phyloP scores from a whole-genome alignment of 495 filamentous ascomycete species.

The Immersiella caudata region DNA sequence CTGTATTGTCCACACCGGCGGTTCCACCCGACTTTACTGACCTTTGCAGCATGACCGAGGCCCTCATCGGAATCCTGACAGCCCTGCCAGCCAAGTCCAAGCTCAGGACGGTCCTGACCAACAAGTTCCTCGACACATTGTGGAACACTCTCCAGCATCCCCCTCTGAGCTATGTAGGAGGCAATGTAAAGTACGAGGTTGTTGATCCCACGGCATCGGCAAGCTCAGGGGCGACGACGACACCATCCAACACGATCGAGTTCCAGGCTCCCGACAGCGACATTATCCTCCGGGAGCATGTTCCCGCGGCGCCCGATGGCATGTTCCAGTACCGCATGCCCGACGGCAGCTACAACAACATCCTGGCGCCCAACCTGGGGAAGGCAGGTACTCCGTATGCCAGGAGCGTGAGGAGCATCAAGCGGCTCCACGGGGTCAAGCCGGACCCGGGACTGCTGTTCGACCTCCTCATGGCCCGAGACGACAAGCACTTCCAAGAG shows the following conservation, averaged over 20 bases:
- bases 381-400: constrained; percentile 63
- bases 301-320: constrained; percentile 38
- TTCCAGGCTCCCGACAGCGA: constrained; percentile 40
- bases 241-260: constrained; percentile 29
- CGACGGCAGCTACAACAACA: constrained; percentile 70
- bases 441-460: constrained; percentile 77
- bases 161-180: constrained; percentile 59
- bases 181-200: constrained; percentile 38
- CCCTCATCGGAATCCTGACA: constrained; percentile 39
- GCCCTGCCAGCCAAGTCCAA: constrained; percentile 59
- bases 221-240: constrained; percentile 1
- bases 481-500: constrained; percentile 57
- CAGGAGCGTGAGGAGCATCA: constrained; percentile 57
- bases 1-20: background rate
- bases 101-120: constrained; percentile 56
- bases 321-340: constrained; percentile 62
- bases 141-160: constrained; percentile 74
- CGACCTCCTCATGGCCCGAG: constrained; percentile 68
- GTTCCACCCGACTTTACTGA: too few relatives aligned
- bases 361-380: constrained; percentile 66
- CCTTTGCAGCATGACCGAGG: constrained; percentile 31
- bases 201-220: constrained; percentile 17
- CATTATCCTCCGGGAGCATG: constrained; percentile 39
- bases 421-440: constrained; percentile 57
- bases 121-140: constrained; percentile 61